Base-by-base conservation (phyloP, 176 grass and related monocot species). In the Musa troglodytarum region DNA sequence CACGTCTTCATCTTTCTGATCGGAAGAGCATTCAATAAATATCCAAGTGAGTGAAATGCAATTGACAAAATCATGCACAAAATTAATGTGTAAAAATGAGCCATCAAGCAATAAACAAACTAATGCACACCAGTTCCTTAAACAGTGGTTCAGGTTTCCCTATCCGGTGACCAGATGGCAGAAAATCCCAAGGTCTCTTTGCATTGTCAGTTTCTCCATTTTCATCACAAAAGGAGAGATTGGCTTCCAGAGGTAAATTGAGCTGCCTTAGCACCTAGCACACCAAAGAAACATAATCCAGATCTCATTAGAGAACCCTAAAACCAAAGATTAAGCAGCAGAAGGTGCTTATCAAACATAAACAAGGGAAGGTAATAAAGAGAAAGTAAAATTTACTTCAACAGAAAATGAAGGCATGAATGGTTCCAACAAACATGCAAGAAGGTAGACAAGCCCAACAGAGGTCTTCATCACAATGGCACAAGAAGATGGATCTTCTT, bases 381-480 rank as follows among this genome's bases (percentile, higher is more conserved):
- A 57, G 16, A 22, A 79, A 15, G 26, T 21, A 59, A 7, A 34
- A 80, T 57, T 81, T 28, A 96, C 89, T 72, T 87, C 80, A 58
- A 82, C 83, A 72, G 89, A 87, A 74, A 92, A 92, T 53, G 89
- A 89, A 56, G 92, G 89, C 82, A 96, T 92, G 78, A 96, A 96
- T 74, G 89, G 90, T 69, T 94, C 90, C 74, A 98, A 84, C 25
- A 93, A 81, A 86, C 88, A 98, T 70, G 95, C 86, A 80, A 98
- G 86, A 82, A 98, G 88, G 72, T 91, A 94, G 21, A 94, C 95
- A 85, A 93, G 82, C 73, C 90, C 90, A 63, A 86, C 76, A 80
- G 95, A 84, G 78, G 95, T 98, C 87, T 89, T 98, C 90, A 98
- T 83, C 63, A 98, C 95, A 82, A 93, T 78, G 25, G 86, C 86